These are phyloP conservation scores for Closterium sp. DNA, from an alignment of 139 green algal genomes.

Conservation along the genomic window DNA sequence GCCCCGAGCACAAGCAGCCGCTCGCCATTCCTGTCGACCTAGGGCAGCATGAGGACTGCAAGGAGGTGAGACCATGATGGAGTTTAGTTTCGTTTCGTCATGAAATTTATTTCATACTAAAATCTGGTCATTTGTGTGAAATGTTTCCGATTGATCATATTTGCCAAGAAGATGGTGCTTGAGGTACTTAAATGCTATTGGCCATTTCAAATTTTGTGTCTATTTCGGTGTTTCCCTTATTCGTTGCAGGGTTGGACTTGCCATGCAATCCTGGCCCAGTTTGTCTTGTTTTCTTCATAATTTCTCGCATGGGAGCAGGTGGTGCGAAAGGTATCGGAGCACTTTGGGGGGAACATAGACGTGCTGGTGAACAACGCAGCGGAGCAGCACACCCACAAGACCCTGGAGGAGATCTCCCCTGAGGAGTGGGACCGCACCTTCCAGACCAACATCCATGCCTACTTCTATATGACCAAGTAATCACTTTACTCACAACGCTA, in stretches of 20 bases:
- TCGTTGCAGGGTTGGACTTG: too few species aligned
- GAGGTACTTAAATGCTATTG: too few species aligned
- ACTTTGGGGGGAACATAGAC: background rate
- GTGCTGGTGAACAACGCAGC: slow-evolving; percentile 9
- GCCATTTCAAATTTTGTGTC: too few species aligned
- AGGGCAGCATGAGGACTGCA: slow-evolving; percentile 35
- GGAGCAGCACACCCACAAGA: slow-evolving; percentile 33
- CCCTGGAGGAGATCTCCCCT: slow-evolving; percentile 34
- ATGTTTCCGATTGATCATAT: too few species aligned
- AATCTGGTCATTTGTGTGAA: too few species aligned
- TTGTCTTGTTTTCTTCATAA: background rate
- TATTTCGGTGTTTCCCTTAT: too few species aligned
- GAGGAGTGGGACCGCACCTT: slow-evolving; percentile 52
- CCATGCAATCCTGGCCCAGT: background rate
- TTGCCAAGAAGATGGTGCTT: too few species aligned
- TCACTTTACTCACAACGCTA: background rate
- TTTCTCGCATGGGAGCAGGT: background rate
- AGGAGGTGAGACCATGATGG: slow-evolving; percentile 10
- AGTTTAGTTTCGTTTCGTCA: too few species aligned
- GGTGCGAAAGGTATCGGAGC: background rate
- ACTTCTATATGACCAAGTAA: slow-evolving; percentile 69
- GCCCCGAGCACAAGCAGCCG: slow-evolving; percentile 20
- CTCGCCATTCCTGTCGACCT: slow-evolving; percentile 29
- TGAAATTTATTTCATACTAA: too few species aligned
- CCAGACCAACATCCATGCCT: slow-evolving; percentile 68